phyloP scores from a whole-genome alignment of 305 asterid species.

The Solanum chacoense region DNA sequence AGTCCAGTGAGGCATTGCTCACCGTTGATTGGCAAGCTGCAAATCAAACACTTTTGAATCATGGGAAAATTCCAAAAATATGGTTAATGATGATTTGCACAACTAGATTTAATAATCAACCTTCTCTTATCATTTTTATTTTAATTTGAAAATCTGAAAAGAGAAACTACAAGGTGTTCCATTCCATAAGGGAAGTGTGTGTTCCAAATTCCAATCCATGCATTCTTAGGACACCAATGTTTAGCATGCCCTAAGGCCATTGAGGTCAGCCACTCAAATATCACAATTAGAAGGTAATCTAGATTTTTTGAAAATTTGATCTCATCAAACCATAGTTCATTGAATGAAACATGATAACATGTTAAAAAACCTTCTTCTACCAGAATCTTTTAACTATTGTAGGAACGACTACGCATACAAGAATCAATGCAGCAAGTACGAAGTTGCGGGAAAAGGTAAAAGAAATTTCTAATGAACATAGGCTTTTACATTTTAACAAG shows the following conservation, averaged over 20 bases:
- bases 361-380: neutral
- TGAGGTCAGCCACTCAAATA: neutral
- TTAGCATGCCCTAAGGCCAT: neutral
- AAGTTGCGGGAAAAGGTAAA: neutral
- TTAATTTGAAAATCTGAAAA: neutral
- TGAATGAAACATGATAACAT: neutral
- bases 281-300: neutral
- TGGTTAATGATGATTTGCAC: neutral
- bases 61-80: neutral
- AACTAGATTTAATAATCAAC: neutral
- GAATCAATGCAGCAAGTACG: neutral
- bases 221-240: neutral
- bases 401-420: neutral
- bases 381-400: neutral
- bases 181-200: too few species aligned
- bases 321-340: neutral
- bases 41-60: neutral
- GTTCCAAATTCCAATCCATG: too few species aligned
- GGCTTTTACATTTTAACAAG: neutral
- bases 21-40: constrained; percentile 62
- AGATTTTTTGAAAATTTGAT: neutral
- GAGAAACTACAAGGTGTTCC: neutral
- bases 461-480: neutral
- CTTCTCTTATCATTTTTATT: neutral
- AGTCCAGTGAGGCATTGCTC: constrained; percentile 38